Evolutionary conservation across 1,139 yeast genomes (phyloP).

Genomic region (Kodamaea sp.): DNA sequence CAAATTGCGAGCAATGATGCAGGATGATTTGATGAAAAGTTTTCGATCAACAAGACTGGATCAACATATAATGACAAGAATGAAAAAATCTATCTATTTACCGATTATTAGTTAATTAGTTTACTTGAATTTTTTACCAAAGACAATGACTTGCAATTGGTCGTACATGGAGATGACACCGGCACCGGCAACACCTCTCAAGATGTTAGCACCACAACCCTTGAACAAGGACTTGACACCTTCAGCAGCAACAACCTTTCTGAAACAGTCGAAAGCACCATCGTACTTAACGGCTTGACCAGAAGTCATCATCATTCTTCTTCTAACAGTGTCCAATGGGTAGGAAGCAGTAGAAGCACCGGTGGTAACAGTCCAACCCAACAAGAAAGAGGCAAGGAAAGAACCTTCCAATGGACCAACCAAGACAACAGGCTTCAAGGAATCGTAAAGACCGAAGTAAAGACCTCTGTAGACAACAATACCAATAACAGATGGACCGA

Average conservation of each 20-base stretch:
- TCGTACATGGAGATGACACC: conserved; percentile 57
- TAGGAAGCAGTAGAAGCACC: conserved; percentile 58
- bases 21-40: too few species aligned
- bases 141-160: conserved; percentile 51
- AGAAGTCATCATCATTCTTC: conserved; percentile 61
- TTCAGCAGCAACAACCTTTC: conserved; percentile 53
- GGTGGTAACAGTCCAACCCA: conserved; percentile 58
- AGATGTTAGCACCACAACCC: conserved; percentile 60
- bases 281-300: conserved; percentile 56
- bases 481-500: conserved; percentile 57
- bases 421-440: conserved; percentile 54
- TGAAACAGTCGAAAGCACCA: conserved; percentile 54
- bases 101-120: conserved; percentile 16
- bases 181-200: conserved; percentile 61
- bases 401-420: conserved; percentile 59
- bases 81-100: conserved; percentile 9
- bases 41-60: too few species aligned
- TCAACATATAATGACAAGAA: conserved; percentile 4
- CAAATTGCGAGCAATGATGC: too few species aligned
- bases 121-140: conserved; percentile 50
- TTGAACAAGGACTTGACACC: conserved; percentile 53
- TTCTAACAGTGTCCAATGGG: conserved; percentile 57
- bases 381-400: conserved; percentile 55
- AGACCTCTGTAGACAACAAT: conserved; percentile 58
- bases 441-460: conserved; percentile 56